phyloP scores from a whole-genome alignment of 2,329 filamentous ascomycete species.

The Scedosporium minutisporum region DNA sequence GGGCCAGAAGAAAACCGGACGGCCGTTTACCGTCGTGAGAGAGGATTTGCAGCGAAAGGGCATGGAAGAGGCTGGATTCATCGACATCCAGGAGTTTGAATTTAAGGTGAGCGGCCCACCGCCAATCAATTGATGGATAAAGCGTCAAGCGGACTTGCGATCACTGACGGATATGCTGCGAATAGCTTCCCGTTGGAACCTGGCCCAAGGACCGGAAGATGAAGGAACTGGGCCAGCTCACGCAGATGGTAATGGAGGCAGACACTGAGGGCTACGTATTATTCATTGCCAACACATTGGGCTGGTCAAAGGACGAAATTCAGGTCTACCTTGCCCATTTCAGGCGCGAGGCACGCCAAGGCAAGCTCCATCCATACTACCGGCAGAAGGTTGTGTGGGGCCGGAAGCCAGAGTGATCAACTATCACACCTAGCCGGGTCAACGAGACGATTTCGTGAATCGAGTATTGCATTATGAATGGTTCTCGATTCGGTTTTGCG shows the following conservation, averaged over 20 bases:
- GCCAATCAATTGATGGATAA: not conserved
- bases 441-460: too few species aligned
- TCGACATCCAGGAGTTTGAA: slow-evolving; percentile 7
- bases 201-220: slow-evolving; percentile 21
- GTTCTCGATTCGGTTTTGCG: too few species aligned
- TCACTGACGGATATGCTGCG: not conserved
- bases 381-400: slow-evolving; percentile 6
- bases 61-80: slow-evolving; percentile 10
- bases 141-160: not conserved
- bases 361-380: slow-evolving; percentile 20
- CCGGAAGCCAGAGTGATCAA: not conserved
- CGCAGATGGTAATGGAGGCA: slow-evolving; percentile 13
- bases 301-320: slow-evolving; percentile 15
- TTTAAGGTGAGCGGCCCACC: slow-evolving; percentile 5
- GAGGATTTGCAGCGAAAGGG: slow-evolving; percentile 9
- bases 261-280: slow-evolving; percentile 16
- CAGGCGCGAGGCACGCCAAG: slow-evolving; percentile 19
- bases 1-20: slow-evolving; percentile 4
- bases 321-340: slow-evolving; percentile 23
- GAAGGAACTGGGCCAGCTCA: slow-evolving; percentile 17
- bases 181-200: slow-evolving; percentile 11
- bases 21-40: slow-evolving; percentile 1
- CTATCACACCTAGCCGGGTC: not conserved
- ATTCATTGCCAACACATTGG: slow-evolving; percentile 13
- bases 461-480: too few species aligned